Evolutionary conservation across 306 rosid species (phyloP).

Genomic region (Rosa rugosa): DNA sequence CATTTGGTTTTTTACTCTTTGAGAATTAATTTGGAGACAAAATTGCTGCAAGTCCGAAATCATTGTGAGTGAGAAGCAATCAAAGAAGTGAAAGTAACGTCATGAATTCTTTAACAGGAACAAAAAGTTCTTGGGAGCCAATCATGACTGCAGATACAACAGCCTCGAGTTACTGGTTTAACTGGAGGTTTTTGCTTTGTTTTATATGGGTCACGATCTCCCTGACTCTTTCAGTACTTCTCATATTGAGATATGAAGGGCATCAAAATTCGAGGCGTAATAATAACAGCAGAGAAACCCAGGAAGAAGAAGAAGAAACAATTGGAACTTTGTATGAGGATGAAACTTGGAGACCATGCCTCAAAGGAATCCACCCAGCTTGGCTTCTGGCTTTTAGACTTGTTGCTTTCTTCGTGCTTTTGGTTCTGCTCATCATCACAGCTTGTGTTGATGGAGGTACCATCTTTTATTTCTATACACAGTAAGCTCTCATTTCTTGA

Average conservation of each 20-base stretch:
- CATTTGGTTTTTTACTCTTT: conserved; percentile 17
- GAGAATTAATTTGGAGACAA: conserved; percentile 25
- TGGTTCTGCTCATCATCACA: conserved; percentile 66
- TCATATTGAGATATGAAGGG: conserved; percentile 62
- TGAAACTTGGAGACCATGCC: conserved; percentile 93
- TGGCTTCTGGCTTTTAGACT: conserved; percentile 85
- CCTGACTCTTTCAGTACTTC: conserved; percentile 38
- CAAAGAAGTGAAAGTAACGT: conserved; percentile 26
- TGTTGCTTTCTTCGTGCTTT: conserved; percentile 72
- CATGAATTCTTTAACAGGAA: conserved; percentile 67
- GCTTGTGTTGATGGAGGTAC: conserved; percentile 62
- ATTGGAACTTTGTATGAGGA: conserved; percentile 66
- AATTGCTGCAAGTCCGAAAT: conserved; percentile 7
- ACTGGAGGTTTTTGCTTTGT: conserved; percentile 87
- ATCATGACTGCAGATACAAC: conserved; percentile 74
- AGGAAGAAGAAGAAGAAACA: conserved; percentile 47
- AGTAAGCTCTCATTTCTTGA: conserved; percentile 50
- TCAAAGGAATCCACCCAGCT: conserved; percentile 84
- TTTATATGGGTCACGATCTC: conserved; percentile 55
- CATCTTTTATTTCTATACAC: conserved; percentile 80
- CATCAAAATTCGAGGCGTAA: conserved; percentile 22
- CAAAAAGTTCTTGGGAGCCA: conserved; percentile 76
- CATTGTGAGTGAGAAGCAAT: conserved; percentile 19
- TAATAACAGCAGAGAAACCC: conserved; percentile 32
- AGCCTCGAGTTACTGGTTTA: conserved; percentile 68